Base-by-base conservation (phyloP, 179 eudicot species). In the Beta corolliflora region DNA sequence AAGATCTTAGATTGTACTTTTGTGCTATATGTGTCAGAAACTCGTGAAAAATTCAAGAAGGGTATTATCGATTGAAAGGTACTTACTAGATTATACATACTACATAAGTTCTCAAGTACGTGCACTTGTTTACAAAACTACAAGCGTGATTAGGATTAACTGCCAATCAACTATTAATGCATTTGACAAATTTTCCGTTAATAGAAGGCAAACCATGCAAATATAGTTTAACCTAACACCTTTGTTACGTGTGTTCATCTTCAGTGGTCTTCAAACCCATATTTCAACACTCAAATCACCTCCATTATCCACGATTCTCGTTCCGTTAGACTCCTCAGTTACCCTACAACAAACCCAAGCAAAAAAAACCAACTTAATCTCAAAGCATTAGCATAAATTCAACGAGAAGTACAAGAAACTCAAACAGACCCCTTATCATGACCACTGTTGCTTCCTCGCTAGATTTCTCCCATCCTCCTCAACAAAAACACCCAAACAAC, bases 191-290 rank as follows among this genome's bases (percentile, higher is more conserved):
- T 9, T 60, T 9, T 48, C 15, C 3, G 8, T 7, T 12, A 13
- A 29, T 9, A 59, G 3, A 59, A 69, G 7, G 41, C 21, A 52
- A 81, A 36, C 2, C 45, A 61, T 31, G 10, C 45, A 69, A 48
- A 36, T 52, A 31, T 5, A 14, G 9, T 5, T 23, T 11, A 21
- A 53, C 14, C 15, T n/a, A n/a, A 9, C 59, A 55, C 58, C 6
- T 9, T 11, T 52, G 5, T 19, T 8, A 5, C 0, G 81, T 1
- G 60, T 89, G 93, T 90, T 90, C 91, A 89, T 84, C 90, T 89
- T 89, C 75, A 23, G 25, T 6, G 14, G 18, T 45, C 12, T 77
- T 80, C 0, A 0, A 77, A 16, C 21, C 6, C 7, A 52, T 1
- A 73, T 61, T 77, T 84, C 58, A 63, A 44, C 67, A 29, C 54